Base-by-base conservation (phyloP, 805 yeast genomes). In the Monosporozyma aquatica region DNA sequence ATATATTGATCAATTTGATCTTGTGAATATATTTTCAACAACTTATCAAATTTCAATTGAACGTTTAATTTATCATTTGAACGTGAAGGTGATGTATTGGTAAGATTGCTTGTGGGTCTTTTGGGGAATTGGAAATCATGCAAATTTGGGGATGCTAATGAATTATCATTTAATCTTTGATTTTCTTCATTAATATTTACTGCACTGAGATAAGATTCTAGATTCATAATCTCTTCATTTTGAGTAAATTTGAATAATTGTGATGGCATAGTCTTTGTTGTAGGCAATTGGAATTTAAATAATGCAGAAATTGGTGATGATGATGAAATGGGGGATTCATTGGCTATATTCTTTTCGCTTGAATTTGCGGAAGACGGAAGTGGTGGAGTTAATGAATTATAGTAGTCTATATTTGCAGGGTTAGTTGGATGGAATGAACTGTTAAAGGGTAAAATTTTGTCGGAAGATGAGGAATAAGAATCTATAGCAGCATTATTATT, bases 241-340 rank as follows among this genome's bases (percentile, higher is more conserved):
- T 58, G 58, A 8, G 56, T 43, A 17, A 58, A 42, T 35, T 54
- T 58, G 44, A 59, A 59, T 21, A 50, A 38, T 22, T 43, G 50
- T 14, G 47, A 22, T 13, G 55, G 53, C 21, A 41, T 36, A 10
- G 47, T 38, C 6, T 48, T 48, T 14, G 50, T 37, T 8, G 54
- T 26, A 4, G 64, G 63, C 44, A 59, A 47, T 43, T 58, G 60
- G 41, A 59, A 58, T 38, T 56, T 58, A 21, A 56, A 53, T 23
- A 59, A 47, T 28, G 59, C 56, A 10, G 62, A 57, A 3, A 57
- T 53, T 17, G 64, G 64, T 6, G 64, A 59, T 13, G 62, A 52
- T 1, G 60, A 46, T 6, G 64, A 58, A 6, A 55, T 32, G 6
- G 64, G 62, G 0, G 59, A 56, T 4, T 48, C 56, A 6, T 41